Evolutionary conservation across 768 basidiomycete species (phyloP).

Genomic region (Tulasnella sp.): DNA sequence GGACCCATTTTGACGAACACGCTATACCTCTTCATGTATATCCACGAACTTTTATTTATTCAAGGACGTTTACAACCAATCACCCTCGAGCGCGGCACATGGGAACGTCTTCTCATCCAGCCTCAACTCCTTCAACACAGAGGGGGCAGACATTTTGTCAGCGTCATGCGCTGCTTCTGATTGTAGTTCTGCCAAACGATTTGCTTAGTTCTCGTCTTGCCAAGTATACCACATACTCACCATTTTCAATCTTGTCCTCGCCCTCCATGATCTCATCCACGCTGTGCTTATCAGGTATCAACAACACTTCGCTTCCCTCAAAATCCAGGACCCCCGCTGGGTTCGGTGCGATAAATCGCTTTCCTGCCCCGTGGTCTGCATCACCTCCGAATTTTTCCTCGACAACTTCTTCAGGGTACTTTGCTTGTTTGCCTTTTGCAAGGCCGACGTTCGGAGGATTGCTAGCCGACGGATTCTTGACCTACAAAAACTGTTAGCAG

Average conservation of each 20-base stretch:
- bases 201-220: neutral
- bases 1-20: no score
- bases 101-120: slow-evolving; percentile 10
- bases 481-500: neutral
- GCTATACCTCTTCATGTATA: no score
- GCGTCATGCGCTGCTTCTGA: neutral
- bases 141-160: neutral
- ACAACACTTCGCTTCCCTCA: slow-evolving; percentile 2
- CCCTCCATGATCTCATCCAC: slow-evolving; percentile 3
- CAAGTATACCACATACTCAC: neutral
- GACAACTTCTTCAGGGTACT: slow-evolving; percentile 3
- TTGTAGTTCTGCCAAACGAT: neutral
- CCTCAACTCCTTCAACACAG: slow-evolving; percentile 6
- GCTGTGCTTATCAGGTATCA: neutral
- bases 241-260: slow-evolving; percentile 6
- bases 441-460: slow-evolving; percentile 4
- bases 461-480: neutral
- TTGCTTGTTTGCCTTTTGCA: neutral
- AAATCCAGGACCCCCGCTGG: slow-evolving; percentile 7
- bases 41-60: neutral
- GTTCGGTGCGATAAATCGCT: slow-evolving; percentile 6
- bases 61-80: slow-evolving; percentile 1
- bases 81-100: neutral
- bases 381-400: slow-evolving; percentile 10
- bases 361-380: slow-evolving; percentile 1